Evolutionary conservation across 805 yeast genomes (phyloP).

Genomic region (Candida sanyiensis): DNA sequence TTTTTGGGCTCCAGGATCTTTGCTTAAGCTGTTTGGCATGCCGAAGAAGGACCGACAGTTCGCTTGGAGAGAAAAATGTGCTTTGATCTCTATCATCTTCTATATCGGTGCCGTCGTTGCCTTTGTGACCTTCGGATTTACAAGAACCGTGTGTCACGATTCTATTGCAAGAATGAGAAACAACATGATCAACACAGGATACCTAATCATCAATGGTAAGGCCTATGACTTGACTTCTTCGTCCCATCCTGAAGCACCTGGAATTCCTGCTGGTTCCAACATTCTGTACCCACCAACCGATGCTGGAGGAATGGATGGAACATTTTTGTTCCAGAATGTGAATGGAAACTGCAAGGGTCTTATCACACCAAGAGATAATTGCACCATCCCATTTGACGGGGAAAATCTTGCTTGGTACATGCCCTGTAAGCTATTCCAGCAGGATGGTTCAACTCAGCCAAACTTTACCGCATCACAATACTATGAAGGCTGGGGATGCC

Average conservation of each 20-base stretch:
- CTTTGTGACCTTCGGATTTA: conserved; percentile 84
- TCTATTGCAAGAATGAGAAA: conserved; percentile 45
- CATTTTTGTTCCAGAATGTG: conserved; percentile 84
- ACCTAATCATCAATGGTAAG: conserved; percentile 75
- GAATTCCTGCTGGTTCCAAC: conserved; percentile 64
- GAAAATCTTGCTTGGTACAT: conserved; percentile 87
- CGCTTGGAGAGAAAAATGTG: conserved; percentile 98
- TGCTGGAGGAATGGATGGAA: conserved; percentile 85
- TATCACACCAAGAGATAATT: conserved; percentile 61
- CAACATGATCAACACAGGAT: conserved; percentile 53
- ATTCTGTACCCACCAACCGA: conserved; percentile 76
- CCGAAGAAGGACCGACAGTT: conserved; percentile 73
- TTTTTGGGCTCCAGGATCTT: conserved; percentile 85
- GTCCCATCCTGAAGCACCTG: conserved; percentile 77
- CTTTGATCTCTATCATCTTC: conserved; percentile 67
- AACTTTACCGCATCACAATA: conserved; percentile 52
- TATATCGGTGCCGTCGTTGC: conserved; percentile 76
- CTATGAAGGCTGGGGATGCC: conserved; percentile 89
- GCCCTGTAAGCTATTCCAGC: conserved; percentile 74
- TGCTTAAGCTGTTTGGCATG: conserved; percentile 70
- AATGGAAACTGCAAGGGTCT: conserved; percentile 83
- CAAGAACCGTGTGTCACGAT: conserved; percentile 68
- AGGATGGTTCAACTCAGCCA: conserved; percentile 66
- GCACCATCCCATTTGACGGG: conserved; percentile 63
- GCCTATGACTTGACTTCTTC: conserved; percentile 68